These are phyloP conservation scores for Lagenaria siceraria DNA, from an alignment of 306 rosid genomes.

Conservation along the genomic window DNA sequence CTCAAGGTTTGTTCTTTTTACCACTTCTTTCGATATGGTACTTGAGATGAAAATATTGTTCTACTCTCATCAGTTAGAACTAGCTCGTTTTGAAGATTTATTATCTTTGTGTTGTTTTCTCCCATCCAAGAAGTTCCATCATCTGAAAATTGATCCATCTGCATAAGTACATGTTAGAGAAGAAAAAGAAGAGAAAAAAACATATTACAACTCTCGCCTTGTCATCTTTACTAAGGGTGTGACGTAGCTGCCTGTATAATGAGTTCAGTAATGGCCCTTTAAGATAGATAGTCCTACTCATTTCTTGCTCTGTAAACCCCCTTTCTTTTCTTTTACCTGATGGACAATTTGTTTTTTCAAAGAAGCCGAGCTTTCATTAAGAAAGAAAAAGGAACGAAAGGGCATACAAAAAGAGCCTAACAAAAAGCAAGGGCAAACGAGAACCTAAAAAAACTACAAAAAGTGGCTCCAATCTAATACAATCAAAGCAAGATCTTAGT, in stretches of 20 bases:
- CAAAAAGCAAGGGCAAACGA: too few relatives aligned
- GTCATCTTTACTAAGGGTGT: neutral
- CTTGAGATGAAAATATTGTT: neutral
- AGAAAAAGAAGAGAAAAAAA: neutral
- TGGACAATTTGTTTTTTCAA: too few relatives aligned
- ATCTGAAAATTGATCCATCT: neutral
- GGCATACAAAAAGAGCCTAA: too few relatives aligned
- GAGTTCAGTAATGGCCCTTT: neutral
- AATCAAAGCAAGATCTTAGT: too few relatives aligned
- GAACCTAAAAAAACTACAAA: too few relatives aligned
- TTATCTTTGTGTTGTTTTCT: neutral
- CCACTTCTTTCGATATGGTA: neutral
- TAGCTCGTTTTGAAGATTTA: neutral
- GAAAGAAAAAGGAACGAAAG: too few relatives aligned
- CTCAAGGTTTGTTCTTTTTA: conserved; percentile 45
- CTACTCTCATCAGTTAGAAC: neutral
- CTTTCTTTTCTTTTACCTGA: too few relatives aligned
- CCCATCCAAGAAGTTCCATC: neutral
- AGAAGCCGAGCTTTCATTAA: too few relatives aligned
- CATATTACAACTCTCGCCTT: neutral
- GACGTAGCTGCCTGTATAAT: neutral
- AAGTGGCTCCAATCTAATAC: too few relatives aligned
- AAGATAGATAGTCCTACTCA: too few relatives aligned
- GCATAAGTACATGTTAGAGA: neutral
- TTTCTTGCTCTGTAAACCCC: too few relatives aligned